Base-by-base conservation (phyloP, 2,329 filamentous ascomycete genomes). In the Fusarium subglutinans region DNA sequence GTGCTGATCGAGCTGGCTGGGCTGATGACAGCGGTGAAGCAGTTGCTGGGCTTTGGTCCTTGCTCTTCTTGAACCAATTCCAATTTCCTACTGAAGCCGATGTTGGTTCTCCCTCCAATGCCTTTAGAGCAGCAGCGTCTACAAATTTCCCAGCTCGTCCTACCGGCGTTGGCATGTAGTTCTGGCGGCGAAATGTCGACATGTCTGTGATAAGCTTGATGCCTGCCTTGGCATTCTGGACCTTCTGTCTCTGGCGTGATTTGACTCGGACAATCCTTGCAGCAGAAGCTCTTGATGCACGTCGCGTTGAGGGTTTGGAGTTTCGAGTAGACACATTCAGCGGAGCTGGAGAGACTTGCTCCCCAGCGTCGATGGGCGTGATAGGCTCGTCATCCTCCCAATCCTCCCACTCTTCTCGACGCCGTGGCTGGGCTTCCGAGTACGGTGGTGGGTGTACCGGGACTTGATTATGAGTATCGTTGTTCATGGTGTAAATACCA, bases 181-280 rank as follows among this genome's bases (percentile, higher is more conserved):
- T 86, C 73, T 80, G 81, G 35, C 84, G 83, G 33, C 83, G 88
- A 79, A 85, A 85, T 69, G 81, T 84, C 69, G 89, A 84, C 84
- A 94, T 91, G 78, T 91, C 91, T 5, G 93, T 95, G 72, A 94
- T 90, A 26, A 94, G 80, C 72, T 86, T 91, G 78, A 93, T 93
- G 18, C 90, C 90, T 14, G 88, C 89, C 81, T 87, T 86, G 63
- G 87, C 85, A 80, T 91, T 89, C 78, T 91, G 86, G 28, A 86
- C 86, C 76, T 89, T 89, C 77, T 92, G 90, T 59, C 90, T 86
- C 37, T 87, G 86, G 62, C 87, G 87, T 8, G 91, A 93, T 78
- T 87, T 91, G 28, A 88, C 79, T 14, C 88, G 83, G 50, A 80
- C 81, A 37, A 87, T 77, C 62, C 82, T 86, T 35, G 83, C 81